Evolutionary conservation across 805 yeast species (phyloP).

Genomic region (Candida insectalens): DNA sequence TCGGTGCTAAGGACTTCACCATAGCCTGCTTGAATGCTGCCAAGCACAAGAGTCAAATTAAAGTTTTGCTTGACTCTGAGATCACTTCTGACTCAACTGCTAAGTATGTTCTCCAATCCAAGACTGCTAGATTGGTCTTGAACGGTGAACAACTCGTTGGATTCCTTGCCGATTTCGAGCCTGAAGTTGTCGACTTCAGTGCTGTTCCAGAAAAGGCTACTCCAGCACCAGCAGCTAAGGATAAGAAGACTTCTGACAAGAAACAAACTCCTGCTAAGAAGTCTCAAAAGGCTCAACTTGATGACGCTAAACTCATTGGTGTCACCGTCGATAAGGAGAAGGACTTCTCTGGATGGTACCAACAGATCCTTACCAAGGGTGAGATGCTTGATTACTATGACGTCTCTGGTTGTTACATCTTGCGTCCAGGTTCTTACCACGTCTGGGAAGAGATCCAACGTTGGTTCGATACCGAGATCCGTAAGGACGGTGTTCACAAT

Average conservation of each 20-base stretch:
- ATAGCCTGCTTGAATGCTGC: slow-evolving; percentile 36
- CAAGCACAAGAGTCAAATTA: slow-evolving; percentile 41
- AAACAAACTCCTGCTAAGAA: slow-evolving; percentile 9
- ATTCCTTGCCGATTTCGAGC: slow-evolving; percentile 43
- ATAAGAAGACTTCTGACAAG: slow-evolving; percentile 14
- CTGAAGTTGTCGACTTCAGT: slow-evolving; percentile 44
- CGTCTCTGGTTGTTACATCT: slow-evolving; percentile 96
- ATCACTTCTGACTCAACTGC: slow-evolving; percentile 31
- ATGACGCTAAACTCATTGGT: slow-evolving; percentile 88
- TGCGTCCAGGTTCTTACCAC: slow-evolving; percentile 90
- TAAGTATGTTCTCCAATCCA: slow-evolving; percentile 36
- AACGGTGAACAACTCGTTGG: slow-evolving; percentile 36
- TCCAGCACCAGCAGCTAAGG: slow-evolving; percentile 18
- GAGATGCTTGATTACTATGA: slow-evolving; percentile 98
- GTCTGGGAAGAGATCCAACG: slow-evolving; percentile 92
- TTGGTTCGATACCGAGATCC: slow-evolving; percentile 76
- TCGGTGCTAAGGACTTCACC: slow-evolving; percentile 52
- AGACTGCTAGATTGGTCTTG: slow-evolving; percentile 40
- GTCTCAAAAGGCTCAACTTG: slow-evolving; percentile 42
- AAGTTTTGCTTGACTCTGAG: slow-evolving; percentile 46
- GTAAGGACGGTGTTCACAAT: slow-evolving; percentile 83
- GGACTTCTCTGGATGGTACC: slow-evolving; percentile 97
- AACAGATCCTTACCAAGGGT: slow-evolving; percentile 91
- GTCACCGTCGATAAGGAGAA: slow-evolving; percentile 87
- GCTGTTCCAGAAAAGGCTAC: slow-evolving; percentile 33